Evolutionary conservation across 2,329 filamentous ascomycete genomes (phyloP).

Genomic region (Triangularia setosa): DNA sequence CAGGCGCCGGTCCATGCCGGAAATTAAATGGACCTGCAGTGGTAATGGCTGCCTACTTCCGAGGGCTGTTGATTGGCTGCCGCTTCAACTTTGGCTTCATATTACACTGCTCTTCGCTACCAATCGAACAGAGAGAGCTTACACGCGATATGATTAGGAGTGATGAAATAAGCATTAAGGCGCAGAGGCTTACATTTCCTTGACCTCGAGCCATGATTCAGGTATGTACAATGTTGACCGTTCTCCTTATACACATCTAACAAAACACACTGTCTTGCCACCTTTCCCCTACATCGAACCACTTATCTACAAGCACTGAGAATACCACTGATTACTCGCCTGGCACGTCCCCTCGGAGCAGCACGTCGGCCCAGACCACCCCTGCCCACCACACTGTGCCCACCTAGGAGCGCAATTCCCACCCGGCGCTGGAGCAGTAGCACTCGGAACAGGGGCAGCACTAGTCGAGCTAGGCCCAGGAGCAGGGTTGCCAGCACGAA

Average conservation of each 20-base stretch:
- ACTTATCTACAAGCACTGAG: slow-evolving; percentile 28
- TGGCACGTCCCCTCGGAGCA: slow-evolving; percentile 29
- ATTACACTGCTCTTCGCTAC: no score
- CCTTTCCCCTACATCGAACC: not conserved
- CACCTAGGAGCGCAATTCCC: slow-evolving; percentile 21
- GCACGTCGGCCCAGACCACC: slow-evolving; percentile 28
- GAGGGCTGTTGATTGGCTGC: no score
- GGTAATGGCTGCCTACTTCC: no score
- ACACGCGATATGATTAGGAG: no score
- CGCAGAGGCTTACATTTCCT: no score
- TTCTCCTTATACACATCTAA: not conserved
- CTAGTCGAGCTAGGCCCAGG: slow-evolving; percentile 5
- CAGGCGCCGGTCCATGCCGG: no score
- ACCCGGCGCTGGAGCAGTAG: not conserved
- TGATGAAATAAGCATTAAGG: no score
- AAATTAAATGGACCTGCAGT: no score
- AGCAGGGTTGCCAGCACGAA: not conserved
- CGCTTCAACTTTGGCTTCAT: no score
- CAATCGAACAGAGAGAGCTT: no score
- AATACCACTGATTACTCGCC: slow-evolving; percentile 30
- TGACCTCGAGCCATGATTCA: no score
- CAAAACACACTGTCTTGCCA: not conserved
- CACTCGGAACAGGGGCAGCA: not conserved
- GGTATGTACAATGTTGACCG: no score
- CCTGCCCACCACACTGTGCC: slow-evolving; percentile 31